Percentiles rank a stretch among this genome's conserved stretches.
phyloP scores from a whole-genome alignment of 148 eudicot species.

The Silene uniflora region DNA sequence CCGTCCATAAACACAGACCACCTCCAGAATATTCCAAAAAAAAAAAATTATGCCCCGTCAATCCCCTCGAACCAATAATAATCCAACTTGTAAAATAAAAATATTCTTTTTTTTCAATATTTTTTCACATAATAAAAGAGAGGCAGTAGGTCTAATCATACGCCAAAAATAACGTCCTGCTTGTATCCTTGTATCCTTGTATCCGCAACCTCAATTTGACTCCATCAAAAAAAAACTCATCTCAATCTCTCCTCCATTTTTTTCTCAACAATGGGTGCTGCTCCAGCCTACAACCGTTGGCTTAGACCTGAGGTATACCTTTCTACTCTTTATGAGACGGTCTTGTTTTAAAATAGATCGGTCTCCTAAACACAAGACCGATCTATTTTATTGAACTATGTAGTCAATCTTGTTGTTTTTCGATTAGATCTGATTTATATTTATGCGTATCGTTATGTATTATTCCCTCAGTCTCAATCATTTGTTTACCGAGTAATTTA shows the following conservation, averaged over 20 bases:
- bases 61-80: neutral
- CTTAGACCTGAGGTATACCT: slow-evolving; percentile 69
- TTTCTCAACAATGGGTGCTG: slow-evolving; percentile 6
- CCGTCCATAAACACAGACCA: neutral
- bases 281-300: slow-evolving; percentile 46
- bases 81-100: neutral
- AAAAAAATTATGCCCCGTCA: neutral
- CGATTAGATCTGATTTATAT: slow-evolving; percentile 25
- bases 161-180: slow-evolving; percentile 23
- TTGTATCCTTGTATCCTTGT: neutral
- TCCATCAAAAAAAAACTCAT: neutral
- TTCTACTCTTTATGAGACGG: neutral
- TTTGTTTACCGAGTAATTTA: neutral
- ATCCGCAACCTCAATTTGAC: neutral
- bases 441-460: too few species aligned
- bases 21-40: neutral
- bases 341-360: neutral
- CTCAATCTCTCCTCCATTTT: neutral
- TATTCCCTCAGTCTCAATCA: neutral
- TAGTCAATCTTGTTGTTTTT: neutral
- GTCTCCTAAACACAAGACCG: too few species aligned
- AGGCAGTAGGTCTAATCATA: neutral
- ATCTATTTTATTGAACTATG: neutral
- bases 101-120: too few species aligned
- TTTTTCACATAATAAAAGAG: neutral